Evolutionary conservation across 208 protist species (phyloP).

Genomic region (Herpetomonas samuelpessoai): DNA sequence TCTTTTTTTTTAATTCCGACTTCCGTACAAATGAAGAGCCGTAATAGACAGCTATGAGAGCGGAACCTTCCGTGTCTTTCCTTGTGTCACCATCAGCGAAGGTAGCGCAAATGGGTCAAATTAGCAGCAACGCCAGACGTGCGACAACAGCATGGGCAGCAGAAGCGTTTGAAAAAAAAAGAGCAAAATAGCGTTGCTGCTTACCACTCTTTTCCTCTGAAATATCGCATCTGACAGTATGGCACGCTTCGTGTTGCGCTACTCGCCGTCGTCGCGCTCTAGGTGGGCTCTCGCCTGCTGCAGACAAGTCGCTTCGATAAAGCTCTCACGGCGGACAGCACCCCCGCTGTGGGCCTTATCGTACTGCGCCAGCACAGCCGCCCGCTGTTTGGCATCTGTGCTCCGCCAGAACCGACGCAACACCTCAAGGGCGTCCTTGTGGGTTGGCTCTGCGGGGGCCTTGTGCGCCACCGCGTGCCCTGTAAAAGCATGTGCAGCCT

Average conservation of each 20-base stretch:
- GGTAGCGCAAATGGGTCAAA: too few species aligned
- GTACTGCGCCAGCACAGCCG: conserved; percentile 27
- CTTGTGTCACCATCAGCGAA: too few species aligned
- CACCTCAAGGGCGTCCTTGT: conserved; percentile 49
- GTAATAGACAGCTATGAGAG: too few species aligned
- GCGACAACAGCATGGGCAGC: too few species aligned
- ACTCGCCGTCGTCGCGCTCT: too few species aligned
- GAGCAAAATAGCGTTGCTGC: too few species aligned
- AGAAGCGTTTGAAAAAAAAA: too few species aligned
- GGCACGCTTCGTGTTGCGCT: neutral
- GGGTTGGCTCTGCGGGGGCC: conserved; percentile 51
- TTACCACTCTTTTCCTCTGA: neutral
- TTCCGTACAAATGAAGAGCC: too few species aligned
- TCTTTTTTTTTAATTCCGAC: too few species aligned
- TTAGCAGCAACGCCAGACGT: too few species aligned
- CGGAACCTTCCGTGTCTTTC: too few species aligned
- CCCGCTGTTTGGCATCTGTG: conserved; percentile 21
- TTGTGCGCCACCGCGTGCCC: conserved; percentile 26
- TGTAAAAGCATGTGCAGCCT: too few species aligned
- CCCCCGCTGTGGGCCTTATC: conserved; percentile 6
- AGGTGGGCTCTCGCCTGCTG: conserved; percentile 4
- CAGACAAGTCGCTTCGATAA: conserved; percentile 40
- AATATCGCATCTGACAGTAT: neutral
- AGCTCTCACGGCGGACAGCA: conserved; percentile 17
- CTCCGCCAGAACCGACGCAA: conserved; percentile 65